These are phyloP conservation scores for Acanthamoeba lenticulata DNA, from an alignment of 208 protist genomes.

Conservation along the genomic window DNA sequence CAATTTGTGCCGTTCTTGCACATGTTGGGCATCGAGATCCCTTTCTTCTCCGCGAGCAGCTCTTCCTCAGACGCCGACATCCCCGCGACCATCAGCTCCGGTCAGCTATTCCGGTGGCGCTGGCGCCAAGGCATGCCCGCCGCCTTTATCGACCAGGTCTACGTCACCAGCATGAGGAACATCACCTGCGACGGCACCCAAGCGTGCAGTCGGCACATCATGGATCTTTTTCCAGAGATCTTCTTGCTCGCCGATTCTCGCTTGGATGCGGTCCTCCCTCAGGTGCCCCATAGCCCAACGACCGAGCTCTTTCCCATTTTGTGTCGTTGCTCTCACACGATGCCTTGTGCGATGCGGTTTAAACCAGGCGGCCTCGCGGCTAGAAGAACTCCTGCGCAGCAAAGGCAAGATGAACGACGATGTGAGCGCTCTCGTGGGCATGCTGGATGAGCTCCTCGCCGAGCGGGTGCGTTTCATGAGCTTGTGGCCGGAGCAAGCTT, in stretches of 20 bases:
- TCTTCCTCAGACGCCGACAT: neutral
- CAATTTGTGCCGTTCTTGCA: constrained; percentile 46
- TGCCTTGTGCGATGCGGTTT: neutral
- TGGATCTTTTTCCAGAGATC: constrained; percentile 54
- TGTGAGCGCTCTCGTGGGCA: constrained; percentile 17
- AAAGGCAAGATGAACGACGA: constrained; percentile 52
- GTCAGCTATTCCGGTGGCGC: neutral
- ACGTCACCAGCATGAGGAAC: constrained; percentile 56
- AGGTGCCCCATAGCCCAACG: neutral
- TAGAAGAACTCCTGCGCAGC: neutral
- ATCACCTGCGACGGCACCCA: constrained; percentile 54
- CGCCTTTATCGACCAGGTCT: constrained; percentile 15
- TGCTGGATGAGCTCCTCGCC: constrained; percentile 59
- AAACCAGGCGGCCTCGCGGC: neutral
- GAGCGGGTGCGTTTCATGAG: neutral
- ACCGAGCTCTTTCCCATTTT: neutral
- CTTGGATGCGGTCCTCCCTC: neutral
- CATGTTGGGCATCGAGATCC: constrained; percentile 60
- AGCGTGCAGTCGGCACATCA: neutral
- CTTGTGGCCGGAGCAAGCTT: neutral
- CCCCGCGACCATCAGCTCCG: neutral
- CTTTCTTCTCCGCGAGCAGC: neutral
- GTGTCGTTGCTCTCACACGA: no score
- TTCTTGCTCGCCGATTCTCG: constrained; percentile 51
- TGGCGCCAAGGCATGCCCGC: constrained; percentile 12